These are phyloP conservation scores for Acer campestre DNA, from an alignment of 345 rosid genomes.

Conservation along the genomic window DNA sequence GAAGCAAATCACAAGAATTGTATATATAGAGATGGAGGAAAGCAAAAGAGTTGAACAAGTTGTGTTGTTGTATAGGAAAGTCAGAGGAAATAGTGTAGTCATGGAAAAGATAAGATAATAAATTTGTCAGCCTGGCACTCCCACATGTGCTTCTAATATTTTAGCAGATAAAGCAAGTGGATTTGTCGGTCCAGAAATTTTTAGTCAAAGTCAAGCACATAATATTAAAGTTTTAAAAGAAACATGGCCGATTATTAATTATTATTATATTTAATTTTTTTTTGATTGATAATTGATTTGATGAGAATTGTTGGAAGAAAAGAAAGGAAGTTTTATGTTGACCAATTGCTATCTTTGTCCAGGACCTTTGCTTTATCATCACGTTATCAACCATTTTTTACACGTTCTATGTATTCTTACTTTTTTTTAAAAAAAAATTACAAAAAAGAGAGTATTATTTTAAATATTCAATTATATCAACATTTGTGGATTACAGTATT, in stretches of 20 bases:
- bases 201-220: constrained; percentile 34
- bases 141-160: constrained; percentile 21
- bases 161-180: not conserved
- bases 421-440: too few relatives aligned
- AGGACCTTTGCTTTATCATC: not conserved
- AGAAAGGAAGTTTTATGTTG: constrained; percentile 3
- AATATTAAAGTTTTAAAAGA: not conserved
- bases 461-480: too few relatives aligned
- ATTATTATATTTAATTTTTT: not conserved
- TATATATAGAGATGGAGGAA: not conserved
- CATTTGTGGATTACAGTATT: too few relatives aligned
- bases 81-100: constrained; percentile 31
- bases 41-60: too few relatives aligned
- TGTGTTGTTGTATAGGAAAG: constrained; percentile 29
- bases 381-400: constrained; percentile 17
- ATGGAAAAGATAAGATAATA: constrained; percentile 9
- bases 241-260: not conserved
- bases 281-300: too few relatives aligned
- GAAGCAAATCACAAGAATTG: not conserved
- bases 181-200: constrained; percentile 24
- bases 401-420: constrained; percentile 7
- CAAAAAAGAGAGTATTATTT: too few relatives aligned
- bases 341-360: constrained; percentile 12
- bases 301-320: not conserved
- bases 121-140: constrained; percentile 14